Evolutionary conservation across 1,139 yeast genomes (phyloP), one percentile per base, ranked within the genome.

Genomic region (Pichia sp.): DNA sequence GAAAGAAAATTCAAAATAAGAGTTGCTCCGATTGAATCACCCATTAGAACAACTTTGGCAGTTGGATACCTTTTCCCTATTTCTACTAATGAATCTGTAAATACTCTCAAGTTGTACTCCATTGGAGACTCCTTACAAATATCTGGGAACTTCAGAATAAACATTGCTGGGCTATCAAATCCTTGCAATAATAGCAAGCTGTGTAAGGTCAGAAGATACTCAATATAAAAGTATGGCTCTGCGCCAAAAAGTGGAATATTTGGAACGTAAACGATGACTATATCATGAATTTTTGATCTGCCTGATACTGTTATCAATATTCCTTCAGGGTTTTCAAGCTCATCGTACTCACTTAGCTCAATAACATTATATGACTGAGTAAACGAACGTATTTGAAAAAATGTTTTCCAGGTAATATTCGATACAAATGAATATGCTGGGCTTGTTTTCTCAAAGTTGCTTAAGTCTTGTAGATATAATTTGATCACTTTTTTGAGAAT

Each of bases 11-110:
- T 55, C 39, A 68, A 46, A 3, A 58, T 57, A 28, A 67, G 46
- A 7, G 65, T 64, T 1, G 69, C 74, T 3, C 75, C 74, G 10
- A 63, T 55, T 3, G 71, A 64, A 45, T 69, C 72, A 0, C 74
- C 75, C 36, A 58, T 49, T 9, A 67, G 39, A 3, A 63, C 53
- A 4, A 56, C 37, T 28, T 56, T 56, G 1, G 69, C 53, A 1
- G 47, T 38, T 1, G 60, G 61, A 28, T 47, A 22, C 6, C 15
- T 11, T 11, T 33, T 22, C 1, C 40, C 43, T 8, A 66, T 40
- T 32, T 58, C 51, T 14, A 50, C 45, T 66, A 69, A 69, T 0
- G 59, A 63, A 1, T 49, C 49, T 4, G 58, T 41, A 2, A 61
- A 55, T 4, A 52, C 42, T 9, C 43, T 38, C 34, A 66, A 42